Base-by-base conservation (phyloP, 1,284 basidiomycete species). In the Austroboletus novae-zelandiae region DNA sequence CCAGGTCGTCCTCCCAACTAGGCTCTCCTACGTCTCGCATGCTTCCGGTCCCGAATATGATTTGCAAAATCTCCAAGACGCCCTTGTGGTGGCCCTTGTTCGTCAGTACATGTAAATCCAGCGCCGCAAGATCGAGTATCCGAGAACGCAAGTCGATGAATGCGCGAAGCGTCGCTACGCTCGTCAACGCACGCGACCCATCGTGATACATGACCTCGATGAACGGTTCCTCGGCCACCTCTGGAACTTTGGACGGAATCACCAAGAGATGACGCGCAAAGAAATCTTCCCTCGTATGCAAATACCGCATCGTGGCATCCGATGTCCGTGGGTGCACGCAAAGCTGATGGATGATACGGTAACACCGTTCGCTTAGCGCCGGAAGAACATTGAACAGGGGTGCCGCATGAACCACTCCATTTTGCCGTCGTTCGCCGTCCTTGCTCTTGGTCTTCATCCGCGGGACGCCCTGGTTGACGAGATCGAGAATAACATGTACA, bases 211-310 rank as follows among this genome's bases (percentile, higher is more conserved):
- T 69, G 1, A 92, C 81, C 36, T 86, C 74, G 29, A 96, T 87
- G 49, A 74, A 74, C 0, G 83, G 78, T 5, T 78, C 76, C 32
- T 74, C 73, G 0, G 70, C 56, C 2, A 71, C 71, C 25, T 72
- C 65, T 0, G 85, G 81, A 0, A 78, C 76, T 47, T 79, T 77
- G 42, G 83, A 81, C 3, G 92, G 85, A 17, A 95, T 75, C 18
- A 75, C 80, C 4, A 83, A 79, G 18, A 98, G 78, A 66, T 98
- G 94, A 8, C 86, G 79, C 2, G 84, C 83, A 59, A 96, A 93
- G 74, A 95, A 98, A 61, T 94, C 87, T 67, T 95, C 91, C 20
- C 87, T 79, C 4, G 89, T 91, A 37, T 94, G 86, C 39, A 98
- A 77, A 66, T 97, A 98, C 0, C 93, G 84, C 71, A 93, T 86